Conservation (phyloP, 116 monocot species). For the Cymodocea nodosa region DNA sequence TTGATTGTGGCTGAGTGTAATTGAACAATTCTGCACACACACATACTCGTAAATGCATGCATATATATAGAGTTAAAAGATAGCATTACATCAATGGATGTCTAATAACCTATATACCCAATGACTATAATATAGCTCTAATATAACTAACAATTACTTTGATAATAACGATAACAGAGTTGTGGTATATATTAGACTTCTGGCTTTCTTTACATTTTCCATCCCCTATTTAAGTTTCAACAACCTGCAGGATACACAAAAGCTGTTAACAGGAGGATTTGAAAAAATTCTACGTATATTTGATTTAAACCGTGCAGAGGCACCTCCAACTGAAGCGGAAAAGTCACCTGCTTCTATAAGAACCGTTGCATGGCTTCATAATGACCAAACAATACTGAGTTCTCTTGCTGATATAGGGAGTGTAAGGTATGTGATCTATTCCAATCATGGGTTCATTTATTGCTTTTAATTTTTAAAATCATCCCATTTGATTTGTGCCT, state of each 20-base stretch:
- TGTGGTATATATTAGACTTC: neutral
- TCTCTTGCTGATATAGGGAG: slow-evolving; percentile 75
- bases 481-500: neutral
- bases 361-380: slow-evolving; percentile 79
- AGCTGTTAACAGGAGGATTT: slow-evolving; percentile 73
- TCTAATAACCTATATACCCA: too few relatives aligned
- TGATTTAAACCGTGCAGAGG: slow-evolving; percentile 79
- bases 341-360: slow-evolving; percentile 78
- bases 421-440: slow-evolving; percentile 39
- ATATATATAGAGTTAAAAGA: too few relatives aligned
- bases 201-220: neutral
- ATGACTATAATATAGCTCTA: too few relatives aligned
- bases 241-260: slow-evolving; percentile 41
- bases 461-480: neutral
- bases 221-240: neutral
- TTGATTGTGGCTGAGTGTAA: too few relatives aligned
- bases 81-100: too few relatives aligned
- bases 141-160: neutral
- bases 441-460: neutral
- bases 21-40: too few relatives aligned
- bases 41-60: too few relatives aligned
- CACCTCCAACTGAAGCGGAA: slow-evolving; percentile 72
- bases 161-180: neutral
- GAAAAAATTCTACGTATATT: slow-evolving; percentile 87
- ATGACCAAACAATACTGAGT: slow-evolving; percentile 83